Conservation (phyloP, 148 eudicot species). For the Persicaria tinctoria region DNA sequence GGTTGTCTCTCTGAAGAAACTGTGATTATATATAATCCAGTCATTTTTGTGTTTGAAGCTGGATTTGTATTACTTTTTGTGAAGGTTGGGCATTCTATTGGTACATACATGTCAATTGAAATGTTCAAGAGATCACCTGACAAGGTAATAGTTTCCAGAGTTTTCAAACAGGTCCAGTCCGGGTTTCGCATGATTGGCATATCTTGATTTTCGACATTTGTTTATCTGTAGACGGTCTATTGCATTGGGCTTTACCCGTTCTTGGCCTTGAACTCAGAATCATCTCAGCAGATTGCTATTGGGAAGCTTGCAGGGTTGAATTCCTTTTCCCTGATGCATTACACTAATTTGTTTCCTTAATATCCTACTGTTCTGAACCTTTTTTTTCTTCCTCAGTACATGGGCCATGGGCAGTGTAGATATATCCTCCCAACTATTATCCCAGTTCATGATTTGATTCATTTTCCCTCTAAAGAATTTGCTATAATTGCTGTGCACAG, state of each 20-base stretch:
- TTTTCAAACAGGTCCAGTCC: neutral
- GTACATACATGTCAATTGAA: slow-evolving; percentile 72
- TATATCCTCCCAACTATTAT: neutral
- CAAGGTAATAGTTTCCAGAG: slow-evolving; percentile 37
- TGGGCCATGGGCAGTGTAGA: neutral
- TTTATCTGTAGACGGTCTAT: slow-evolving; percentile 47
- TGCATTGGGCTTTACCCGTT: slow-evolving; percentile 76
- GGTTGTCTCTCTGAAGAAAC: neutral
- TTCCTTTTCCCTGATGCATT: slow-evolving; percentile 8
- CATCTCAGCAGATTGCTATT: slow-evolving; percentile 49
- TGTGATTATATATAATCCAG: neutral
- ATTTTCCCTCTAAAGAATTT: neutral
- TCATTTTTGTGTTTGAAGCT: neutral
- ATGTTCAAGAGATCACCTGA: slow-evolving; percentile 41
- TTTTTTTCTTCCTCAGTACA: neutral
- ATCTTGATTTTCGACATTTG: slow-evolving; percentile 13
- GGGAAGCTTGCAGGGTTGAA: slow-evolving; percentile 59
- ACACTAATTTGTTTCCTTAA: slow-evolving; percentile 7
- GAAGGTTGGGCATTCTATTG: slow-evolving; percentile 93
- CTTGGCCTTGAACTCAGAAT: slow-evolving; percentile 53
- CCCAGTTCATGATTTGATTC: neutral
- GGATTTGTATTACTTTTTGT: slow-evolving; percentile 13
- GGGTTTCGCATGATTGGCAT: neutral
- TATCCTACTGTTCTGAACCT: neutral
- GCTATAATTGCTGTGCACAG: neutral